Conservation (phyloP, 1,139 yeast species). For the Yamadazyma oceani region DNA sequence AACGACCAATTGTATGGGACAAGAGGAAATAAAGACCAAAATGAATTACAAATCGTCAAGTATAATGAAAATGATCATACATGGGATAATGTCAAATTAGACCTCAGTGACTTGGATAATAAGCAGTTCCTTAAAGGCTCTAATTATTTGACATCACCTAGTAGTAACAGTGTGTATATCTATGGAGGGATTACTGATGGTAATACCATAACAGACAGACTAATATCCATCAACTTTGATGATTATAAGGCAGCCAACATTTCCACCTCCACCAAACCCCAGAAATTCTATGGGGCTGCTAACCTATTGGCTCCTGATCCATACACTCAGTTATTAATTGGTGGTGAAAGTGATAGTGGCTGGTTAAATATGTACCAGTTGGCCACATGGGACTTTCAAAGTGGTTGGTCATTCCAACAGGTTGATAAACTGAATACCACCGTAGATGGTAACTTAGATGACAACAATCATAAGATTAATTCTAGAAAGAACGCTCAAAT, state of each 20-base stretch:
- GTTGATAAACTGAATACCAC: constrained; percentile 12
- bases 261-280: constrained; percentile 44
- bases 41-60: constrained; percentile 21
- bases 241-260: constrained; percentile 31
- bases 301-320: constrained; percentile 42
- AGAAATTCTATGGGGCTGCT: constrained; percentile 43
- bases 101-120: constrained; percentile 28
- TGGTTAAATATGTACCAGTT: constrained; percentile 49
- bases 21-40: constrained; percentile 13
- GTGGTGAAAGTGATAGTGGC: constrained; percentile 39
- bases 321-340: constrained; percentile 39
- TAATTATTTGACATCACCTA: constrained; percentile 31
- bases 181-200: constrained; percentile 35
- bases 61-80: constrained; percentile 19
- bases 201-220: constrained; percentile 24
- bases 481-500: constrained; percentile 32
- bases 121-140: constrained; percentile 30
- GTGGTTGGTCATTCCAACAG: constrained; percentile 45
- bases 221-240: constrained; percentile 34
- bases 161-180: constrained; percentile 28
- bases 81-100: constrained; percentile 26
- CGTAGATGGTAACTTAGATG: constrained; percentile 6
- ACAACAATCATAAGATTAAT: constrained; percentile 18
- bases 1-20: constrained; percentile 34
- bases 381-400: constrained; percentile 44